Base-by-base conservation (phyloP, 108 stramenopile genomes). In the Parietichytrium sp. region DNA sequence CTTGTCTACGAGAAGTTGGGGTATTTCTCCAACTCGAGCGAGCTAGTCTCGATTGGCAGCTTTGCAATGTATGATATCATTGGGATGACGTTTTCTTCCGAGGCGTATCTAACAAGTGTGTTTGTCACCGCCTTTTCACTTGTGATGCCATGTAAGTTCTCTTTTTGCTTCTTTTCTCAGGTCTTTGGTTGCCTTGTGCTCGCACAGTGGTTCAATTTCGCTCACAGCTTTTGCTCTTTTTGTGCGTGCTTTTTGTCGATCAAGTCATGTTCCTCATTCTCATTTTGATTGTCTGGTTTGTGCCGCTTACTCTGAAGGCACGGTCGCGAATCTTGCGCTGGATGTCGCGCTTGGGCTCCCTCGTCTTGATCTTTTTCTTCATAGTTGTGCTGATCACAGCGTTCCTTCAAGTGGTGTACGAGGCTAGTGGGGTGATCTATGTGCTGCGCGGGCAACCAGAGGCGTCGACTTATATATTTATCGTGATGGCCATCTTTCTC, bases 321-420 rank as follows among this genome's bases (percentile, higher is more conserved):
- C 61, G 61, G 10, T 72, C 61, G 4, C 61, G 61, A 6, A 72
- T 72, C 42, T 2, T 72, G 42, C 61, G 61, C 61, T 72, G 61
- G 61, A 42, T 72, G 0, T 72, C 61, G 29, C 61, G 61, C 10
- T 42, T 72, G 36, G 61, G 61, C 6, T 45, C 61, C 61, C 10
- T 72, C 38, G 18, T 12, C 61, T 25, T 72, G 61, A 45, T 45
- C 42, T 72, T 72, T 72, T 72, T 72, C 42, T 72, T 72, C 25
- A 45, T 72, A 33, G 45, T 72, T 45, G 16, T 72, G 13, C 45
- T 72, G 15, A 33, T 72, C 0, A 42, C 36, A 33, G 36, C 61
- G 38, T 72, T 72, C 20, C 61, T 72, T 2, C 61, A 72, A 27
- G 61, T 72, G 42, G 20, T 12, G 38, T 33, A 18, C 13, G 61